Evolutionary conservation across 371 early-diverging fungal species (phyloP).

Genomic region (Thermomucor indicae-seudaticae): DNA sequence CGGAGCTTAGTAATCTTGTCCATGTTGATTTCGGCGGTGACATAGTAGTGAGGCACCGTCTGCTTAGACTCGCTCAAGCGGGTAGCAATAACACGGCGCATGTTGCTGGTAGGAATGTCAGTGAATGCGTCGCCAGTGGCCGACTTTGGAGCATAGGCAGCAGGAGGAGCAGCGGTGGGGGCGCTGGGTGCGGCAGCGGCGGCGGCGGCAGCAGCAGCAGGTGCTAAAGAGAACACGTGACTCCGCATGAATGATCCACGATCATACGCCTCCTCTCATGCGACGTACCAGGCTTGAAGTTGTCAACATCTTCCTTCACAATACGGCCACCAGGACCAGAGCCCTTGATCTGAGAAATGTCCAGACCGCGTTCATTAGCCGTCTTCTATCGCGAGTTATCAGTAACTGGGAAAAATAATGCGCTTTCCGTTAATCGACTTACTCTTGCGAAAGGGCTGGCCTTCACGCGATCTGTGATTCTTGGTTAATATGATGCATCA

Average conservation of each 20-base stretch:
- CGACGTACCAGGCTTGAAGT: conserved; percentile 39
- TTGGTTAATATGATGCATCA: neutral
- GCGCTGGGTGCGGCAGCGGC: conserved; percentile 36
- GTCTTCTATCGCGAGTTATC: conserved; percentile 51
- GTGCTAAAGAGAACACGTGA: no score
- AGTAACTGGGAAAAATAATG: neutral
- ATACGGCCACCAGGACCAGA: conserved; percentile 92
- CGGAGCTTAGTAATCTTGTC: conserved; percentile 87
- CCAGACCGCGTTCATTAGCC: conserved; percentile 80
- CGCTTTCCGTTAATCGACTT: conserved; percentile 11
- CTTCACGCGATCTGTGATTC: conserved; percentile 60
- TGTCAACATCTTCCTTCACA: conserved; percentile 87
- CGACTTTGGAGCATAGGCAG: conserved; percentile 49
- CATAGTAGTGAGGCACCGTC: conserved; percentile 93
- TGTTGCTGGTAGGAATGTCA: conserved; percentile 86
- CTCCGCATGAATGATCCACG: neutral
- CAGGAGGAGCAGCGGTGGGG: conserved; percentile 32
- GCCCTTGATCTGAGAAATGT: conserved; percentile 76
- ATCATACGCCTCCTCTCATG: neutral
- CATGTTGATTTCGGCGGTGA: conserved; percentile 86
- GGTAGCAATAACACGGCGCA: conserved; percentile 89
- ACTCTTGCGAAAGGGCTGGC: conserved; percentile 86
- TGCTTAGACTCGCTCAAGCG: conserved; percentile 87
- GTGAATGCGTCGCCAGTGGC: conserved; percentile 60
- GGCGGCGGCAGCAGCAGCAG: conserved; percentile 28